Base-by-base conservation (phyloP, 2,329 filamentous ascomycete species). In the Cercospora sojina region DNA sequence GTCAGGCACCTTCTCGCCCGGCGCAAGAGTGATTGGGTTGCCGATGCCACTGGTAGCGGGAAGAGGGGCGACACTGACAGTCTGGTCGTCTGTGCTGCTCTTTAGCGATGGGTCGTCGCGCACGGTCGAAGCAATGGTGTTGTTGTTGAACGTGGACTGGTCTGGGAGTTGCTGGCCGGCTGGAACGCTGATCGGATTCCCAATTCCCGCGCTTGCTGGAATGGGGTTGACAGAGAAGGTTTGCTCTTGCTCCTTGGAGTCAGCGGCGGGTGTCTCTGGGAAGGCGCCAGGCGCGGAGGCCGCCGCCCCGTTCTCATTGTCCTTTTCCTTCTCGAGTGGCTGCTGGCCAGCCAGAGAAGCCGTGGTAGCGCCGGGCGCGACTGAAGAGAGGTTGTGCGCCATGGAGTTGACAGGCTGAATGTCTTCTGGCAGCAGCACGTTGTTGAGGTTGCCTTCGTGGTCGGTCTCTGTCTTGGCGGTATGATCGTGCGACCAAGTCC, bases 361-460 rank as follows among this genome's bases (percentile, higher is more conserved):
- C 64, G 91, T 93, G 53, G 90, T 90, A 58, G 91, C 89, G 66
- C 86, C 83, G 65, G 91, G 90, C 38, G 87, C 85, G 66, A 87
- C 89, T 59, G 88, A 89, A 72, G 88, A 91, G 65, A 70, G 56
- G n/a, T 64, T 64, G 57, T 67, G 49, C 20, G 72, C 69, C 70
- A 77, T 76, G 59, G 84, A 81, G 53, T 83, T 81, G 64, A 83
- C 76, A 60, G 82, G 80, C 60, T 79, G 79, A 73, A 97, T 90
- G 76, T 92, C 86, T 69, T 92, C 87, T 65, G 90, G 88, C 47
- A 87, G 86, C 65, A 99, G 86, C 70, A 97, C 88, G 87, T 98
- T 98, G 86, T 98, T 98, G 74, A 93, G 84, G 85, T 94, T 97
- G 75, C 91, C 90, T 75, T 88, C 84, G 71, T 86, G 85, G 83